phyloP scores from a whole-genome alignment of 2,329 filamentous ascomycete genomes.

The Fusarium nelsonii region DNA sequence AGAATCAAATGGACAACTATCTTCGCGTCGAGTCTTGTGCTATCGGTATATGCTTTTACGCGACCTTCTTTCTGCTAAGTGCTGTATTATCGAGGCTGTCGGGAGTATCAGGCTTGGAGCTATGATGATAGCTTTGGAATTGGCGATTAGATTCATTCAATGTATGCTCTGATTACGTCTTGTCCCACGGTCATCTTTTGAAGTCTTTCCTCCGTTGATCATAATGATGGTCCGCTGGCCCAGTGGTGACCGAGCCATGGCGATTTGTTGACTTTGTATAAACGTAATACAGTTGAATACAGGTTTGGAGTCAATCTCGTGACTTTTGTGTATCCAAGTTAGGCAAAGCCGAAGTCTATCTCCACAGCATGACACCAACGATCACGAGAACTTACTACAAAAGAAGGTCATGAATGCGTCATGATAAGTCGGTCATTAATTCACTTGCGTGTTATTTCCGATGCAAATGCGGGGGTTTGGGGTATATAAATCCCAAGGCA shows the following conservation, averaged over 20 bases:
- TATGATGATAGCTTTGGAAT: not conserved
- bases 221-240: too few relatives aligned
- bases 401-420: slow-evolving; percentile 14
- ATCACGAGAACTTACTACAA: not conserved
- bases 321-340: not conserved
- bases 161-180: not conserved
- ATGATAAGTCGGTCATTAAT: not conserved
- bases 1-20: not conserved
- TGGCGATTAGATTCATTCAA: not conserved
- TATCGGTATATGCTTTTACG: not conserved
- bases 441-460: not conserved
- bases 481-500: slow-evolving; percentile 11
- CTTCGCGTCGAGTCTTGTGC: not conserved
- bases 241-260: not conserved
- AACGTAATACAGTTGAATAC: not conserved
- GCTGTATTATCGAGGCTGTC: not conserved
- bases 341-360: not conserved
- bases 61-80: not conserved
- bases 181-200: too few relatives aligned
- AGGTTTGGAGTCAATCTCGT: not conserved
- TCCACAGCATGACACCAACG: not conserved
- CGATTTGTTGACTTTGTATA: not conserved
- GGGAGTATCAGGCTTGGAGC: not conserved
- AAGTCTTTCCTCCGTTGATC: too few relatives aligned
- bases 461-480: slow-evolving; percentile 8